These are phyloP conservation scores for Cephalotrichum gorgonifer DNA, from an alignment of 2,329 filamentous ascomycete species.

Conservation along the genomic window DNA sequence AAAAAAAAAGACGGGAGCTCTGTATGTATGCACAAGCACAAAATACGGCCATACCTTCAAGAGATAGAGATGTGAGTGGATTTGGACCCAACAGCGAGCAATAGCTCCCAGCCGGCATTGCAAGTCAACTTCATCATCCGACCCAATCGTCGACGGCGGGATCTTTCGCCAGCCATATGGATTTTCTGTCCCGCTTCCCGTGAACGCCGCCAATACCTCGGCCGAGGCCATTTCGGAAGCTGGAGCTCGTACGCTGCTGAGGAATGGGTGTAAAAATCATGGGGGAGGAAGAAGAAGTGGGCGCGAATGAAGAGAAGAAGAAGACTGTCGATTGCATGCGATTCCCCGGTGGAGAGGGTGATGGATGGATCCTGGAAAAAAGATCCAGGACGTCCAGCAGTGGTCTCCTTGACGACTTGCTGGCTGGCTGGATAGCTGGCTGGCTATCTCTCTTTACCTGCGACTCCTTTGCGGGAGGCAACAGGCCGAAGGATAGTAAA, in stretches of 20 bases:
- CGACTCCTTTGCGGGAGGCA: neutral
- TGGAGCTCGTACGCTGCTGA: slow-evolving; percentile 30
- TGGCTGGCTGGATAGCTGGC: too few relatives aligned
- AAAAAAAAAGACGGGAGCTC: neutral
- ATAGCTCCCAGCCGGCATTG: slow-evolving; percentile 2
- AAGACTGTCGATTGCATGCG: neutral
- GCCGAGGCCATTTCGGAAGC: slow-evolving; percentile 44
- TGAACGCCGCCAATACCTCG: slow-evolving; percentile 32
- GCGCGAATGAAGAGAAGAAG: neutral
- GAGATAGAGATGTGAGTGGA: neutral
- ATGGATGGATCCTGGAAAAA: neutral
- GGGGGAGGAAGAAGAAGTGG: slow-evolving; percentile 14
- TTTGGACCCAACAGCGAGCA: slow-evolving; percentile 2
- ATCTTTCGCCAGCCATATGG: slow-evolving; percentile 24
- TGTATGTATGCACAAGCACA: neutral
- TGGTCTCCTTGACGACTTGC: neutral
- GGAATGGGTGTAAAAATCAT: slow-evolving; percentile 37
- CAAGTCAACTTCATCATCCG: slow-evolving; percentile 18
- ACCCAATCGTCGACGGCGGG: slow-evolving; percentile 22
- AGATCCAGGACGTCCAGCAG: neutral
- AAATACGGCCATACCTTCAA: slow-evolving; percentile 1
- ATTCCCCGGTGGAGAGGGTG: too few relatives aligned
- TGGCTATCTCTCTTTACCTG: neutral
- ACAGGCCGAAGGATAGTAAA: neutral
- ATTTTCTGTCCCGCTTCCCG: slow-evolving; percentile 30